These are phyloP conservation scores for Botrytis elliptica DNA, from an alignment of 2,329 filamentous ascomycete genomes.

Conservation along the genomic window DNA sequence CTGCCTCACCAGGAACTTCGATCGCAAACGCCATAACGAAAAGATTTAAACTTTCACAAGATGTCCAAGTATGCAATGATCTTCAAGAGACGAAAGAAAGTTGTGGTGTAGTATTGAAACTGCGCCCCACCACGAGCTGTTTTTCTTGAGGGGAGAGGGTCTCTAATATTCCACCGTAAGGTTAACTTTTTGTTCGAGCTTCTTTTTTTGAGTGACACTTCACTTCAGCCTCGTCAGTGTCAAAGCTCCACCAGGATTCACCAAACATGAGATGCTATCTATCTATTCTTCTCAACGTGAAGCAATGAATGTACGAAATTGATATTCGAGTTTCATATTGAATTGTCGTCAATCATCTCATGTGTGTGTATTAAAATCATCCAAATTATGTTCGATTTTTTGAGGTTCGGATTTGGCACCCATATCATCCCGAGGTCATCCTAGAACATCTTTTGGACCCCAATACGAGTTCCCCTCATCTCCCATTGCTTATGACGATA, in stretches of 20 bases:
- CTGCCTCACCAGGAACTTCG: slow-evolving; percentile 80
- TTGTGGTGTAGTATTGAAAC: slow-evolving; percentile 5
- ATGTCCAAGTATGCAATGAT: slow-evolving; percentile 3
- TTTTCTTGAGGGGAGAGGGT: slow-evolving; percentile 12
- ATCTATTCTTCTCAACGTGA: neutral
- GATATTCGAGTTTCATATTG: neutral
- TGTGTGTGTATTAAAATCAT: neutral
- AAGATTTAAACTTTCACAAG: neutral
- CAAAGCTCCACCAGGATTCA: neutral
- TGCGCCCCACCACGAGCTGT: slow-evolving; percentile 16
- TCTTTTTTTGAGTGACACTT: slow-evolving; percentile 6
- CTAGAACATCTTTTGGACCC: neutral
- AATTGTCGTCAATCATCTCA: neutral
- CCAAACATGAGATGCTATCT: no score
- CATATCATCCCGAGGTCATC: neutral
- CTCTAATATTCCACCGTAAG: neutral
- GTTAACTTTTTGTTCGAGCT: slow-evolving; percentile 16
- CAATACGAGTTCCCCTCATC: slow-evolving; percentile 4
- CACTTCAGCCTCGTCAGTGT: slow-evolving; percentile 15
- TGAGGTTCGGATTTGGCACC: neutral
- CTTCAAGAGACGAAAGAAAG: slow-evolving; percentile 6
- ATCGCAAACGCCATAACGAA: slow-evolving; percentile 64
- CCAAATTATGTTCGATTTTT: neutral
- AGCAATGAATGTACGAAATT: neutral
- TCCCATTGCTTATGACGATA: neutral